These are phyloP conservation scores for Sporisorium reilianum DNA, from an alignment of 1,284 basidiomycete genomes.

Conservation along the genomic window DNA sequence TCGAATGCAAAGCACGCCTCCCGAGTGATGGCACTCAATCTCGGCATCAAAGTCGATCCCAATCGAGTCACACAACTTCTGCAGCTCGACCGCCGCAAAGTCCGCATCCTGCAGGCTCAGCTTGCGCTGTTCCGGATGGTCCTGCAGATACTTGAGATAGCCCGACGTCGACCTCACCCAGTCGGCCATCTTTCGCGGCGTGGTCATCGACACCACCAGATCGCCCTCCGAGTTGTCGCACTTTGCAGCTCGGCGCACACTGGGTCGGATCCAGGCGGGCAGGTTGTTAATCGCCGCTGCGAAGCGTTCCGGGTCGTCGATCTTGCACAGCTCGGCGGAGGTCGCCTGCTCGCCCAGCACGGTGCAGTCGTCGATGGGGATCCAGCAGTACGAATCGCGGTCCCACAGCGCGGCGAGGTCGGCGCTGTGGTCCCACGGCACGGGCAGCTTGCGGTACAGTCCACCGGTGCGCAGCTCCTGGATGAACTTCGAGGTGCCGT, in stretches of 20 bases:
- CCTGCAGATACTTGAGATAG: constrained; percentile 37
- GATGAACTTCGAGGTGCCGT: constrained; percentile 4
- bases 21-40: constrained; percentile 47
- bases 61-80: constrained; percentile 30
- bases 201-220: constrained; percentile 35
- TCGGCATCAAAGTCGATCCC: constrained; percentile 36
- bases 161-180: constrained; percentile 43
- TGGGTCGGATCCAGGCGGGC: constrained; percentile 30
- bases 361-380: constrained; percentile 46
- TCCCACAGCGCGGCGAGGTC: constrained; percentile 39
- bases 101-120: constrained; percentile 42
- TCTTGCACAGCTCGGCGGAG: constrained; percentile 16
- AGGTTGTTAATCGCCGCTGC: constrained; percentile 16
- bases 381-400: constrained; percentile 32
- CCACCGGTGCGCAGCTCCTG: constrained; percentile 25
- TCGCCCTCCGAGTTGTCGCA: constrained; percentile 42
- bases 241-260: constrained; percentile 28
- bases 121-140: constrained; percentile 33
- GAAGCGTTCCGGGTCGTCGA: constrained; percentile 26
- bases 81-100: constrained; percentile 36
- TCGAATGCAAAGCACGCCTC: constrained; percentile 36
- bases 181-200: constrained; percentile 43
- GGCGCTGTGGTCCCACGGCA: constrained; percentile 38
- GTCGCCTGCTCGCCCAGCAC: constrained; percentile 36
- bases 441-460: constrained; percentile 36